These are phyloP conservation scores for Cnidoscolus chayamansa DNA, from an alignment of 441 rosid species.

Conservation along the genomic window DNA sequence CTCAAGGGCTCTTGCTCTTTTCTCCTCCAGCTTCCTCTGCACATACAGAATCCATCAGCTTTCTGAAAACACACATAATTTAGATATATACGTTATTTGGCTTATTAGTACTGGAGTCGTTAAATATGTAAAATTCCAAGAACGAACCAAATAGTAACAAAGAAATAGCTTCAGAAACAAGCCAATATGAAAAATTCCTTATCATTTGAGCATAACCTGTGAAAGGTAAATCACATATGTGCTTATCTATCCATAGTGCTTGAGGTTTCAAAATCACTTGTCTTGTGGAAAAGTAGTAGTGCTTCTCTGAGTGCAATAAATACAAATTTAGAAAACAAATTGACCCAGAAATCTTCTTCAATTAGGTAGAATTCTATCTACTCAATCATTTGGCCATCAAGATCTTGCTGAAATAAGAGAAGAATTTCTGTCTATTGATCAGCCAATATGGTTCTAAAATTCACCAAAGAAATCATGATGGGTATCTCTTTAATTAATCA, in stretches of 20 bases:
- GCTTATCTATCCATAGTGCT: not conserved
- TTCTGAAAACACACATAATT: not conserved
- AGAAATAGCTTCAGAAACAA: not conserved
- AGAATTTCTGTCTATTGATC: not conserved
- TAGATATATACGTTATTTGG: too few relatives aligned
- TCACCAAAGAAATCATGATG: not conserved
- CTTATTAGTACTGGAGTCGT: too few relatives aligned
- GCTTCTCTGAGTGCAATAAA: slow-evolving; percentile 12
- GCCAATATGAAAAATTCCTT: not conserved
- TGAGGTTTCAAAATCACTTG: not conserved
- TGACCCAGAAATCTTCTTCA: not conserved
- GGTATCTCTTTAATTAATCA: too few relatives aligned
- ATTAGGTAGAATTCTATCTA: slow-evolving; percentile 1
- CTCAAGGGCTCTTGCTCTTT: slow-evolving; percentile 70
- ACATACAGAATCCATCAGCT: not conserved
- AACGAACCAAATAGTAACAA: not conserved
- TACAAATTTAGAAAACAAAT: slow-evolving; percentile 8
- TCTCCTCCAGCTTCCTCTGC: slow-evolving; percentile 94
- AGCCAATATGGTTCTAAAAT: not conserved
- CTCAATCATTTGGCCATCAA: slow-evolving; percentile 14
- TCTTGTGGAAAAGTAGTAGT: not conserved
- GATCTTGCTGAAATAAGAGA: not conserved
- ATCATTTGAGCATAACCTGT: not conserved
- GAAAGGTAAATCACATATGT: not conserved
- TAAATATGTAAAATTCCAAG: too few relatives aligned